These are phyloP conservation scores for Aspergillus sp. DNA, from an alignment of 2,329 filamentous ascomycete genomes.

Conservation along the genomic window DNA sequence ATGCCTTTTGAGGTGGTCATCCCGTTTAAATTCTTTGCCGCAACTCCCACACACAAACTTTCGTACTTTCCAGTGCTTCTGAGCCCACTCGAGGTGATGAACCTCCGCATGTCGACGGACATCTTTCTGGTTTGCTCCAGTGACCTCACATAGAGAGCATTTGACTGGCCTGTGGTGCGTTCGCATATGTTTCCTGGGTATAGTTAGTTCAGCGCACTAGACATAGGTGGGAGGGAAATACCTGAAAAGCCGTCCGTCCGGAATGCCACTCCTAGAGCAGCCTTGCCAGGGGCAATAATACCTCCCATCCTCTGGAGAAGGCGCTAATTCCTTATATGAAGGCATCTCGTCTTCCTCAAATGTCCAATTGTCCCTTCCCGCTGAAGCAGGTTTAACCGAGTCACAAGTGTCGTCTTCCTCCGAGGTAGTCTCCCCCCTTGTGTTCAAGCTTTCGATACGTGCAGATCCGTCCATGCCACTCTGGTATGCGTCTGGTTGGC, in stretches of 20 bases:
- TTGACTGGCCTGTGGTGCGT: slow-evolving; percentile 8
- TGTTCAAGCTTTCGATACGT: not conserved
- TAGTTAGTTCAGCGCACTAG: not conserved
- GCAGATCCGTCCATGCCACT: not conserved
- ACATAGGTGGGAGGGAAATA: not conserved
- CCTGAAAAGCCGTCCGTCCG: not conserved
- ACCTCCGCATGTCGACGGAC: slow-evolving; percentile 7
- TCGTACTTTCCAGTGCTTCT: not conserved
- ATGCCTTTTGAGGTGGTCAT: slow-evolving; percentile 9
- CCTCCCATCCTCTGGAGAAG: slow-evolving; percentile 3
- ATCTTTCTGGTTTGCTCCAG: slow-evolving; percentile 5
- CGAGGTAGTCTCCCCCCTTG: not conserved
- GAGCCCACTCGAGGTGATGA: slow-evolving; percentile 6
- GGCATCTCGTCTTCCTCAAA: slow-evolving; percentile 9
- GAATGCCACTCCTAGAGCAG: not conserved
- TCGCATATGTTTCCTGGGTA: slow-evolving; percentile 12
- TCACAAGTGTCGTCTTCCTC: not conserved
- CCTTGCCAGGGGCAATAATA: slow-evolving; percentile 1
- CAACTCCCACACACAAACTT: slow-evolving; percentile 5
- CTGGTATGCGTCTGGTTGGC: slow-evolving; percentile 1
- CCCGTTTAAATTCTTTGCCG: slow-evolving; percentile 6
- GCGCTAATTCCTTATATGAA: slow-evolving; percentile 4
- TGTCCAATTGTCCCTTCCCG: not conserved
- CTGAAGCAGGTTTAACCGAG: not conserved
- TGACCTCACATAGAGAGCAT: slow-evolving; percentile 3